Conservation (phyloP, 2,329 filamentous ascomycete species). For the Penicillium crustosum region DNA sequence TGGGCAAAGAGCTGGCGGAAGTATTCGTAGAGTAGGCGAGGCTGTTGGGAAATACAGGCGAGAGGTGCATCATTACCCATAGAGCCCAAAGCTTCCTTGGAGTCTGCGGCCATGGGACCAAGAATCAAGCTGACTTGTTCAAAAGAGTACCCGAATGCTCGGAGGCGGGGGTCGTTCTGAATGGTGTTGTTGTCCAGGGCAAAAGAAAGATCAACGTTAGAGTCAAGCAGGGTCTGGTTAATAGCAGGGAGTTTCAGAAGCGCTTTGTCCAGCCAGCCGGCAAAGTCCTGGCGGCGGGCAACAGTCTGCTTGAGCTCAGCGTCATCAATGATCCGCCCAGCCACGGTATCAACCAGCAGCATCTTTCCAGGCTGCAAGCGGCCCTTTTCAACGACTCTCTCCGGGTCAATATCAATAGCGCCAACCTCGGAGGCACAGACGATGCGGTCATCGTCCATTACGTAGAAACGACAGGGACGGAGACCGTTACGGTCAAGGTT, state of each 20-base stretch:
- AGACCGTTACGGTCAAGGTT: constrained; percentile 96
- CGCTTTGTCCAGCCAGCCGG: constrained; percentile 81
- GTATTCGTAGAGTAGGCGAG: constrained; percentile 89
- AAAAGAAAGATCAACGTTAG: constrained; percentile 61
- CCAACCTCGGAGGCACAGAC: constrained; percentile 97
- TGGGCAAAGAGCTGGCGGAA: constrained; percentile 97
- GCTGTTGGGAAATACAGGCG: constrained; percentile 85
- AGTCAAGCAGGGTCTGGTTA: constrained; percentile 59
- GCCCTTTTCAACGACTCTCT: constrained; percentile 87
- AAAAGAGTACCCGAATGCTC: constrained; percentile 89
- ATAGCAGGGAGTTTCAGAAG: constrained; percentile 78
- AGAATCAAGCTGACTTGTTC: constrained; percentile 92
- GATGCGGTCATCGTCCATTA: constrained; percentile 94
- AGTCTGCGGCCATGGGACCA: constrained; percentile 93
- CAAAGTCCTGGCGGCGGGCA: constrained; percentile 82
- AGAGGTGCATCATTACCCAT: constrained; percentile 97
- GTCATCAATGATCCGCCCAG: constrained; percentile 91
- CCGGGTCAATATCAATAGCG: constrained; percentile 86
- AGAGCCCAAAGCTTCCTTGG: constrained; percentile 93
- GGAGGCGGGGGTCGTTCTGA: constrained; percentile 80
- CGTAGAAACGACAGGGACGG: constrained; percentile 92
- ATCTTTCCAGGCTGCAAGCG: constrained; percentile 92
- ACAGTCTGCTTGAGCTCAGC: constrained; percentile 87
- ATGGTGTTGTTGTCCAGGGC: constrained; percentile 68
- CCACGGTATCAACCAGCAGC: constrained; percentile 89